phyloP scores from a whole-genome alignment of 257 asterid species.

The Catharanthus roseus region DNA sequence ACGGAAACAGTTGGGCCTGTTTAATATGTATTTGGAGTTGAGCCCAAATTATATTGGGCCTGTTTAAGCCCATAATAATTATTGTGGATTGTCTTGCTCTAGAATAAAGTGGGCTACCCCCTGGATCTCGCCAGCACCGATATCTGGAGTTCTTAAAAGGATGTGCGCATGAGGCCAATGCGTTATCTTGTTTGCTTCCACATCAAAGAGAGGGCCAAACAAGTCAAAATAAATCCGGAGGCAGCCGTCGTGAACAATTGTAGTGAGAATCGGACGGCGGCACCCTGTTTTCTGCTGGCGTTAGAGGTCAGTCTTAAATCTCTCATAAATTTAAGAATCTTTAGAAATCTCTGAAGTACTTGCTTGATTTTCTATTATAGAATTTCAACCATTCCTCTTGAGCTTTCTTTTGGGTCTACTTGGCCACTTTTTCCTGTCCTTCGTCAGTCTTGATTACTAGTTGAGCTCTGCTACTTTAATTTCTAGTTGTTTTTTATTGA shows the following conservation, averaged over 20 bases:
- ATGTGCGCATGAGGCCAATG: too few relatives aligned
- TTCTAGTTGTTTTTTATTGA: not conserved
- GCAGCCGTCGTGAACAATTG: not conserved
- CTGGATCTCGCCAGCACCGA: too few relatives aligned
- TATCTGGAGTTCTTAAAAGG: too few relatives aligned
- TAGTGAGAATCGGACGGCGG: not conserved
- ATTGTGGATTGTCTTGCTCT: too few relatives aligned
- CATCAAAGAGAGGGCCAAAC: too few relatives aligned
- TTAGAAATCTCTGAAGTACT: not conserved
- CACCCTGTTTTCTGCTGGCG: not conserved
- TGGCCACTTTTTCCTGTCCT: not conserved
- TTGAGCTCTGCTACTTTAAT: not conserved
- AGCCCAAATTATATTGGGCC: too few relatives aligned
- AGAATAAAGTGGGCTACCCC: too few relatives aligned
- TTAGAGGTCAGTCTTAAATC: not conserved
- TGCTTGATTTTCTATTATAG: not conserved
- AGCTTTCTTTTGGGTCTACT: not conserved
- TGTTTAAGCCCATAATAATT: too few relatives aligned
- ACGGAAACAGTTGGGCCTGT: too few relatives aligned
- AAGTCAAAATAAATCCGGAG: too few relatives aligned
- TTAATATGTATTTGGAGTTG: too few relatives aligned
- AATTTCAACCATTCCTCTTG: not conserved
- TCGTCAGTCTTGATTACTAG: not conserved
- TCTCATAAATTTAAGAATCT: not conserved
- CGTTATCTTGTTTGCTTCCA: too few relatives aligned